Conservation (phyloP, 805 yeast genomes). For the Saccharomyces mikatae region DNA sequence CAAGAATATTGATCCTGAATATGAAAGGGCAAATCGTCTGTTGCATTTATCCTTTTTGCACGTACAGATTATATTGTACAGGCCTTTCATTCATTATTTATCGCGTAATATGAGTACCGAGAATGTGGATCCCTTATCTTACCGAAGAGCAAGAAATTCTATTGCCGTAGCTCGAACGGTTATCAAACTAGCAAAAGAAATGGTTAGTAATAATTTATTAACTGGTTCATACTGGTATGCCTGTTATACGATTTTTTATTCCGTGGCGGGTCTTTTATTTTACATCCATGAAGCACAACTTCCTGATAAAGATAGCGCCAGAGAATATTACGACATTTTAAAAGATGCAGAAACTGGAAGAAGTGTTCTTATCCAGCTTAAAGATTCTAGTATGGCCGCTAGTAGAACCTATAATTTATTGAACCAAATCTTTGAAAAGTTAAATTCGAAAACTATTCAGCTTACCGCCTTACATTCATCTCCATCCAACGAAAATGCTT, state of each 20-base stretch:
- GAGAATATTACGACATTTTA: constrained; percentile 49
- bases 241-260: constrained; percentile 85
- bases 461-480: constrained; percentile 23
- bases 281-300: constrained; percentile 55
- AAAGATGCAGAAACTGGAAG: constrained; percentile 79
- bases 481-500: constrained; percentile 1
- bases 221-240: constrained; percentile 92
- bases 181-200: constrained; percentile 68
- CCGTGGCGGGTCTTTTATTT: constrained; percentile 80
- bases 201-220: constrained; percentile 62
- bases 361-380: constrained; percentile 59
- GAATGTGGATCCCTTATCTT: constrained; percentile 34
- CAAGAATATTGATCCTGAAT: constrained; percentile 33
- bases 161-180: constrained; percentile 77
- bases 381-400: constrained; percentile 71
- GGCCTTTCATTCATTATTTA: constrained; percentile 75
- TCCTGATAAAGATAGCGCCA: constrained; percentile 36
- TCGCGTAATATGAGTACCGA: constrained; percentile 43
- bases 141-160: constrained; percentile 74
- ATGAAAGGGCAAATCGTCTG: constrained; percentile 66
- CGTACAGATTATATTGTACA: constrained; percentile 73
- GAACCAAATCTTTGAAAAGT: constrained; percentile 70
- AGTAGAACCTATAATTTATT: constrained; percentile 70
- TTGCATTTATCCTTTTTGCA: constrained; percentile 69
- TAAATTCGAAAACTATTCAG: constrained; percentile 63